These are phyloP conservation scores for Stentor coeruleus DNA, from an alignment of 73 alveolate species.

Conservation along the genomic window DNA sequence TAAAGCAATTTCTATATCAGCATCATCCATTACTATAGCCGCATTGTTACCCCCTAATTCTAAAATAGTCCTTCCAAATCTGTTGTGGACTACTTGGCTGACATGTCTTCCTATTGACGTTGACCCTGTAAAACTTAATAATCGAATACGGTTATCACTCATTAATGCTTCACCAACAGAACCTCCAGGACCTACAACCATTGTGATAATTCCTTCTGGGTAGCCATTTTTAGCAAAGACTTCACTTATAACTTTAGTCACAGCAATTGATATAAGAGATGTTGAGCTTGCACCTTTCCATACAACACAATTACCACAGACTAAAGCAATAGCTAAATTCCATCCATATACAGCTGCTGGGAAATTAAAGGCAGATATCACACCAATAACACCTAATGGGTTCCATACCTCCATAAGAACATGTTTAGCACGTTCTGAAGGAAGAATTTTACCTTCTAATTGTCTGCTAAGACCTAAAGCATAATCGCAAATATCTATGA, in stretches of 20 bases:
- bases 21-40: constrained; percentile 76
- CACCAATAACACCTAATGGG: constrained; percentile 86
- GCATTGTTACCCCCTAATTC: constrained; percentile 95
- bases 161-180: constrained; percentile 71
- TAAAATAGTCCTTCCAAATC: constrained; percentile 79
- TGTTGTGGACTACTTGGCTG: constrained; percentile 54
- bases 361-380: constrained; percentile 92
- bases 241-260: constrained; percentile 58
- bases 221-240: constrained; percentile 72
- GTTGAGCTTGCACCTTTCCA: constrained; percentile 88
- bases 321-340: constrained; percentile 78
- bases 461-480: constrained; percentile 85
- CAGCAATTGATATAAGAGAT: constrained; percentile 66
- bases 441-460: constrained; percentile 76
- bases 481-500: constrained; percentile 86
- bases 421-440: constrained; percentile 88
- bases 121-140: constrained; percentile 89
- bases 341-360: constrained; percentile 76
- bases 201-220: constrained; percentile 43
- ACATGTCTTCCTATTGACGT: constrained; percentile 66
- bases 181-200: constrained; percentile 69
- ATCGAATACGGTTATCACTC: constrained; percentile 68
- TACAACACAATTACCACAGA: constrained; percentile 78
- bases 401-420: constrained; percentile 86
- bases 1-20: constrained; percentile 74